Evolutionary conservation across 2,329 filamentous ascomycete species (phyloP), one percentile per base, ranked within the genome.

Genomic region (Fusarium sp.): DNA sequence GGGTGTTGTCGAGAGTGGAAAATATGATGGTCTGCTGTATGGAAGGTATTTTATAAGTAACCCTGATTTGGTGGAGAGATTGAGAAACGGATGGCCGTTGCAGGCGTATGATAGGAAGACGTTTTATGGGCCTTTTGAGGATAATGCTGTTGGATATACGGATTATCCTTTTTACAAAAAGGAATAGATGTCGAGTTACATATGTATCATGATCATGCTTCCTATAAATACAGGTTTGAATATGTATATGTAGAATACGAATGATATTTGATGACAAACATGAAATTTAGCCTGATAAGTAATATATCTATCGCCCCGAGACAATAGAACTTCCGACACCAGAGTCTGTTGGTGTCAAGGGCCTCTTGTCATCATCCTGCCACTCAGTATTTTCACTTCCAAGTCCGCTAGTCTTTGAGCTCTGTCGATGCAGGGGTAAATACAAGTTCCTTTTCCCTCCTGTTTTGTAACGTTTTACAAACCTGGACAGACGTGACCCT

Each of bases 21-120:
- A 78, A 32, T 86, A 86, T 60, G 86, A 88, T 69, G 86, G 79
- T 13, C 72, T 88, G 32, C 61, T 86, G 5, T 87, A 84, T 59
- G 86, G 86, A 0, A 80, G 86, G 4, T 83, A 83, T 47, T 88
- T 87, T 60, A 83, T 85, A 10, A 85, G 84, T 52, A 87, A 86
- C 60, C 86, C 86, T 1, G 86, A 88, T 71, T 71, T 88, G 60
- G 81, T 86, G 7, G 78, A 85, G 46, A 68, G 85, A 56, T 70
- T 88, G 59, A 81, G 81, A 60, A 80, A 83, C 19, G 83, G 82
- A 1, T 74, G 80, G 35, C 80, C 83, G 2, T 75, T 87, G 37
- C 79, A 81, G 2, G 64, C 73, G 13, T 87, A 87, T 64, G 84
- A 87, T 47, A 78, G 85, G 21, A 79, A 77, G 46, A 80, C 82